Percentiles rank a stretch among this genome's conserved stretches.
These are phyloP conservation scores for Penicillium sumatraense DNA, from an alignment of 2,329 filamentous ascomycete species.

Conservation along the genomic window DNA sequence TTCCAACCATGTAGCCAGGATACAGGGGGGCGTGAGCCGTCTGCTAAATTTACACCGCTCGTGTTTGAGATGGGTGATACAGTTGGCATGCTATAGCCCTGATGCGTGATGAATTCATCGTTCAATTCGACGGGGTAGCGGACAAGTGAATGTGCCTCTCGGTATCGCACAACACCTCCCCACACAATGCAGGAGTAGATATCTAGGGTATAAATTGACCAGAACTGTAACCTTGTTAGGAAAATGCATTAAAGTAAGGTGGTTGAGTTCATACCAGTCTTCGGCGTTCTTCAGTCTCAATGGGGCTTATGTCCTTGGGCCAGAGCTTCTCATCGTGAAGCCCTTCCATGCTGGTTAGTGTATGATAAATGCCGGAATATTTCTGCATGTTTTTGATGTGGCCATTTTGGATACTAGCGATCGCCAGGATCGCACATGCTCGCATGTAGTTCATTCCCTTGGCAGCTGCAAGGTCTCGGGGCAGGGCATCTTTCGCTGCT, in stretches of 20 bases:
- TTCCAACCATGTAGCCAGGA: slow-evolving; percentile 63
- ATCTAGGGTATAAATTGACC: slow-evolving; percentile 63
- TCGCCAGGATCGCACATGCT: slow-evolving; percentile 54
- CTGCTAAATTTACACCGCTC: slow-evolving; percentile 6
- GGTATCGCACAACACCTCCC: slow-evolving; percentile 51
- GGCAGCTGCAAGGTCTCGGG: slow-evolving; percentile 39
- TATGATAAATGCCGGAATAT: slow-evolving; percentile 57
- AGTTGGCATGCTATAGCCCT: slow-evolving; percentile 28
- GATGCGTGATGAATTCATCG: slow-evolving; percentile 50
- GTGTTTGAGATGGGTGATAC: slow-evolving; percentile 22
- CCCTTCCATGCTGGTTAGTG: slow-evolving; percentile 52
- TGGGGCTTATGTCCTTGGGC: slow-evolving; percentile 50
- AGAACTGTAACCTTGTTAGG: slow-evolving; percentile 46
- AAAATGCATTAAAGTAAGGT: too few species aligned
- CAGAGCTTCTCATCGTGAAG: slow-evolving; percentile 61
- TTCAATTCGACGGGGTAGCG: slow-evolving; percentile 54
- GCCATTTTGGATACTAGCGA: slow-evolving; percentile 58
- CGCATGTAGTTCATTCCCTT: slow-evolving; percentile 46
- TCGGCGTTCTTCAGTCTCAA: slow-evolving; percentile 56
- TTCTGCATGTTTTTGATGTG: slow-evolving; percentile 55
- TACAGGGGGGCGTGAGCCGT: slow-evolving; percentile 20
- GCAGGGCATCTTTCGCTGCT: slow-evolving; percentile 48
- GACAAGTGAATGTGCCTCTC: slow-evolving; percentile 54
- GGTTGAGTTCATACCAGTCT: slow-evolving; percentile 44
- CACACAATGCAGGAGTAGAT: slow-evolving; percentile 60